phyloP scores from a whole-genome alignment of 495 filamentous ascomycete genomes.

The Rusavskia elegans region DNA sequence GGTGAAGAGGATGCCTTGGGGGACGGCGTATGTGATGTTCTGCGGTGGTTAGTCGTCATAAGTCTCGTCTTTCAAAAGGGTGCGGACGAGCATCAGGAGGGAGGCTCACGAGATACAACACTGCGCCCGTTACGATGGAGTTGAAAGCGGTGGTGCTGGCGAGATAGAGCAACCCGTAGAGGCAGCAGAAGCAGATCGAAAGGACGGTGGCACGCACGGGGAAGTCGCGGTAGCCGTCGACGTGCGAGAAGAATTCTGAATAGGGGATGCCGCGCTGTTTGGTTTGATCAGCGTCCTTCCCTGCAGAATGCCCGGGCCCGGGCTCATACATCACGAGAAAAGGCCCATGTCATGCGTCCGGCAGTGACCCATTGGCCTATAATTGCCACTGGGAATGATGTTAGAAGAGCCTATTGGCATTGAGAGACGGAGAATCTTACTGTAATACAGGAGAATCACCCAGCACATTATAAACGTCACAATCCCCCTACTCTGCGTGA shows the following conservation, averaged over 20 bases:
- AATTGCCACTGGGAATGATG: constrained; percentile 6
- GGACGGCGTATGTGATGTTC: constrained; percentile 22
- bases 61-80: background rate
- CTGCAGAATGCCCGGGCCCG: background rate
- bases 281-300: background rate
- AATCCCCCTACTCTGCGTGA: constrained; percentile 15
- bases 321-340: constrained; percentile 18
- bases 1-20: constrained; percentile 19
- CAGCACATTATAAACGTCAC: constrained; percentile 16
- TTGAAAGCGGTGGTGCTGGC: constrained; percentile 27
- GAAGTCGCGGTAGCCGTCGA: constrained; percentile 11
- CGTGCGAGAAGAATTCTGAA: constrained; percentile 14
- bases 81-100: background rate
- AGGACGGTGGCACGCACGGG: constrained; percentile 19
- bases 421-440: constrained; percentile 1
- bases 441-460: constrained; percentile 18
- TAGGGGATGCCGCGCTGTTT: constrained; percentile 11
- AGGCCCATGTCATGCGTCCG: constrained; percentile 25
- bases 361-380: constrained; percentile 18
- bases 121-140: constrained; percentile 23
- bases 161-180: constrained; percentile 26
- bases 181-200: constrained; percentile 13
- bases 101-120: constrained; percentile 14
- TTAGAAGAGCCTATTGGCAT: background rate
- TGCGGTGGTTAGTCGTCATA: background rate